These are phyloP conservation scores for Trichoderma sp. DNA, from an alignment of 2,329 filamentous ascomycete species.

Conservation along the genomic window DNA sequence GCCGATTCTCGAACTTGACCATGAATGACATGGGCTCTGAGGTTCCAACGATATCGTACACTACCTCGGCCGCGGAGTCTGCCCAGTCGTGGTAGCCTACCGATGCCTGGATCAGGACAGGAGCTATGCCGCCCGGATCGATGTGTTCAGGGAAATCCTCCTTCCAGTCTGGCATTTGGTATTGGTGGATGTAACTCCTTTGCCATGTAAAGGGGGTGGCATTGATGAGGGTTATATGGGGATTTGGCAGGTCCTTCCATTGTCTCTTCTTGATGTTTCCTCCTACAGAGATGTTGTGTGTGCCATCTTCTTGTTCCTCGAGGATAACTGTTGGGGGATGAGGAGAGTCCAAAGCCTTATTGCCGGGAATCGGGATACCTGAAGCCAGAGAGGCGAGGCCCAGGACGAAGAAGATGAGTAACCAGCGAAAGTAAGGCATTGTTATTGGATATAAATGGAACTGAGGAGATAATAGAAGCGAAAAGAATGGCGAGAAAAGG, in stretches of 20 bases:
- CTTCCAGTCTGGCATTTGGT: constrained; percentile 28
- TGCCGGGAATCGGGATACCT: background rate
- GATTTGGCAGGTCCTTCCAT: constrained; percentile 16
- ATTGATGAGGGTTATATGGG: constrained; percentile 34
- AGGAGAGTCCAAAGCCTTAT: background rate
- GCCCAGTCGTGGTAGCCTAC: background rate
- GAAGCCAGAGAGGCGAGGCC: background rate
- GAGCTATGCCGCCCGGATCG: constrained; percentile 29
- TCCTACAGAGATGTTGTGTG: background rate
- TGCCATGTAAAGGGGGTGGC: constrained; percentile 37
- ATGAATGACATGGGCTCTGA: constrained; percentile 31
- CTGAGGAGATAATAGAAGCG: background rate
- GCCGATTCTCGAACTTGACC: constrained; percentile 27
- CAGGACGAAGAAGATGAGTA: background rate
- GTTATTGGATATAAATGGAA: background rate
- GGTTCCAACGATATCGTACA: constrained; percentile 34
- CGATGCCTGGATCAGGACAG: background rate
- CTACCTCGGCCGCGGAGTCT: constrained; percentile 34
- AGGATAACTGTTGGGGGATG: background rate
- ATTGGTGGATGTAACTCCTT: constrained; percentile 24
- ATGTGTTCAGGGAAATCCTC: constrained; percentile 31
- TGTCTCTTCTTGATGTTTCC: background rate
- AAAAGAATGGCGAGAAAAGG: background rate
- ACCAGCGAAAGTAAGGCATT: background rate
- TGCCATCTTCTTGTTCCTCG: background rate